These are phyloP conservation scores for Rachicladosporium sp. DNA, from an alignment of 2,329 filamentous ascomycete species.

Conservation along the genomic window DNA sequence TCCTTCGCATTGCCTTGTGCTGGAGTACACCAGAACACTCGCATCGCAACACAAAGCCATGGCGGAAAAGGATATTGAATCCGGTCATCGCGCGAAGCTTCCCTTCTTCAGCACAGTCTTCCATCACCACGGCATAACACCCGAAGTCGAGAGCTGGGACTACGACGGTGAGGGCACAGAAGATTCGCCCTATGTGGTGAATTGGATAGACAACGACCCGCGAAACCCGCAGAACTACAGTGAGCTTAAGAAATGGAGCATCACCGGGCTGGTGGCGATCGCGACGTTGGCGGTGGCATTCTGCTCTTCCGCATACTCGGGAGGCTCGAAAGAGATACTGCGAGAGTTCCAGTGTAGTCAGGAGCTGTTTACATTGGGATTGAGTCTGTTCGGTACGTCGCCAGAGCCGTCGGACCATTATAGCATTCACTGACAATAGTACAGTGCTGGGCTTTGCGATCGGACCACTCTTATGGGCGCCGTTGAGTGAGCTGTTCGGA, in stretches of 20 bases:
- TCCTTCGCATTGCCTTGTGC: too few species aligned
- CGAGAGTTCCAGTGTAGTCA: conserved; percentile 39
- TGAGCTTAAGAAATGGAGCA: conserved; percentile 49
- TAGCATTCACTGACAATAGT: conserved; percentile 32
- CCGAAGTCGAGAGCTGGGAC: conserved; percentile 20
- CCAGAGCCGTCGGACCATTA: too few species aligned
- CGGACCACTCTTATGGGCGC: conserved; percentile 48
- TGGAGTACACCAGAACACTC: too few species aligned
- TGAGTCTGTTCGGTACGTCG: conserved; percentile 44
- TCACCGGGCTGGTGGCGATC: conserved; percentile 50
- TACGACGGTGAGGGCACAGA: conserved; percentile 41
- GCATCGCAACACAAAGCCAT: conserved; percentile 11
- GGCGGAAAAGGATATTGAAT: conserved; percentile 22
- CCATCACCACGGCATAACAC: conserved; percentile 18
- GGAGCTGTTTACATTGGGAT: conserved; percentile 47
- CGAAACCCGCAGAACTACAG: conserved; percentile 54
- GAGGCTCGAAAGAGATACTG: conserved; percentile 43
- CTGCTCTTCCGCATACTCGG: conserved; percentile 54
- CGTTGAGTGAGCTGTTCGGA: conserved; percentile 49
- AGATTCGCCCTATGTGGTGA: conserved; percentile 55
- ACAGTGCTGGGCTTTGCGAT: conserved; percentile 51
- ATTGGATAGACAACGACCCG: conserved; percentile 54
- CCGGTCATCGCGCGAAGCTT: conserved; percentile 14
- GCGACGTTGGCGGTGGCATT: conserved; percentile 58
- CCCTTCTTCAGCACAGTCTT: conserved; percentile 16